A percentile compares a stretch with the other conserved stretches of the same genome.
phyloP scores from a whole-genome alignment of 2,329 filamentous ascomycete genomes.

The Ceratocystis colombiana region DNA sequence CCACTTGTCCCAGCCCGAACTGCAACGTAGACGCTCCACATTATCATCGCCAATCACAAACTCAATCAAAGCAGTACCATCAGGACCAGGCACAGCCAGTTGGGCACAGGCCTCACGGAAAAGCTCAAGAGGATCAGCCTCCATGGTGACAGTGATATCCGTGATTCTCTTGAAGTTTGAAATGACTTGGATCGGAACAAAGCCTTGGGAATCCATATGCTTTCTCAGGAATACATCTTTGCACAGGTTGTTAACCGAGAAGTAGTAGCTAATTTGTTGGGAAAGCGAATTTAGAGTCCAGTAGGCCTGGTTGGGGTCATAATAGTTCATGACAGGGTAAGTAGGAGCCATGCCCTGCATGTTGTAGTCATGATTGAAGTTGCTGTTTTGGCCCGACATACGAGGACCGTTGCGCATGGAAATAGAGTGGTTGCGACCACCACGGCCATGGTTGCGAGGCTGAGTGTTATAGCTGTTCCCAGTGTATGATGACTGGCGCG shows the following conservation, averaged over 20 bases:
- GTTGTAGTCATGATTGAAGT: conserved; percentile 34
- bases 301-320: conserved; percentile 22
- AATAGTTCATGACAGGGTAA: conserved; percentile 29
- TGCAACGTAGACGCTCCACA: conserved; percentile 64
- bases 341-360: conserved; percentile 34
- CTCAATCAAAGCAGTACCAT: conserved; percentile 62
- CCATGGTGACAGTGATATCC: conserved; percentile 40
- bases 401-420: conserved; percentile 33
- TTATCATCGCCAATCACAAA: conserved; percentile 65
- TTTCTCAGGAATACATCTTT: conserved; percentile 82
- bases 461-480: conserved; percentile 22
- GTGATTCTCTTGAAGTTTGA: conserved; percentile 79
- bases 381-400: conserved; percentile 19
- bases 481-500: conserved; percentile 23
- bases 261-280: conserved; percentile 75
- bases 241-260: conserved; percentile 88
- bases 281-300: conserved; percentile 38
- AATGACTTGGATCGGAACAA: conserved; percentile 70
- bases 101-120: conserved; percentile 42
- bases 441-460: conserved; percentile 21
- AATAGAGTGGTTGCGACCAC: conserved; percentile 33
- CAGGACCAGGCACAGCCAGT: conserved; percentile 49
- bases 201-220: conserved; percentile 93
- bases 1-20: conserved; percentile 70
- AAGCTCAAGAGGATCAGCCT: conserved; percentile 24